A percentile compares a stretch with the other conserved stretches of the same genome.
These are phyloP conservation scores for Rhodotorula sp. DNA, from an alignment of 1,284 basidiomycete species.

Conservation along the genomic window DNA sequence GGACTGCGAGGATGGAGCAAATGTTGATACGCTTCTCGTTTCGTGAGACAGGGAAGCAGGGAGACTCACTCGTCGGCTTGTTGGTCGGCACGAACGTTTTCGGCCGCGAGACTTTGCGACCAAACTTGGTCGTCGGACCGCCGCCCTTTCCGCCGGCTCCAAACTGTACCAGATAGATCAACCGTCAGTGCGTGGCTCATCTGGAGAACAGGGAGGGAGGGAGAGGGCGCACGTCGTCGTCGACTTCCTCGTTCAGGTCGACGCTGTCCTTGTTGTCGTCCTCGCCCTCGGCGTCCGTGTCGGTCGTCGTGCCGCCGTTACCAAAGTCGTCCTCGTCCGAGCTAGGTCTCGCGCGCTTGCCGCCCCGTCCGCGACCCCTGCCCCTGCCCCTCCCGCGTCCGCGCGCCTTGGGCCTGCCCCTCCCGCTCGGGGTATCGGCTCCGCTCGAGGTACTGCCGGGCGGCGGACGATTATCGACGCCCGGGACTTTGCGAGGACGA, in stretches of 20 bases:
- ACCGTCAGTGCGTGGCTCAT: background rate
- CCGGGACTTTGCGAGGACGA: slow-evolving; percentile 36
- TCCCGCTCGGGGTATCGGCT: slow-evolving; percentile 6
- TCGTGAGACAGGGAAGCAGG: background rate
- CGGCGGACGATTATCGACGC: slow-evolving; percentile 20
- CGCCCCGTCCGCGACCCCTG: slow-evolving; percentile 17
- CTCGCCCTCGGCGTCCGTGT: slow-evolving; percentile 12
- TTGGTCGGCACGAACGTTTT: slow-evolving; percentile 37
- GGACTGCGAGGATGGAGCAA: slow-evolving; percentile 5
- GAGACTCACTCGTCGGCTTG: slow-evolving; percentile 33
- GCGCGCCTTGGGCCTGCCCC: slow-evolving; percentile 20
- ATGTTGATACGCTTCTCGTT: background rate
- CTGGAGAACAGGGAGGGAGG: no score
- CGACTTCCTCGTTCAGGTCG: slow-evolving; percentile 35
- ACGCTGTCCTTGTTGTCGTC: slow-evolving; percentile 13
- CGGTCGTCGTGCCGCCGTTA: slow-evolving; percentile 12
- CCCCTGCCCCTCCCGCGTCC: slow-evolving; percentile 18
- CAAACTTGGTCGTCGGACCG: slow-evolving; percentile 35
- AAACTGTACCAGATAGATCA: slow-evolving; percentile 3
- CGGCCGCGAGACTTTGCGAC: slow-evolving; percentile 38
- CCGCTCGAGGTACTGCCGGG: slow-evolving; percentile 1
- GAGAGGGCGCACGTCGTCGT: slow-evolving; percentile 32
- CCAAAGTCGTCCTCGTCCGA: slow-evolving; percentile 34
- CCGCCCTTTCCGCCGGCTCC: slow-evolving; percentile 5
- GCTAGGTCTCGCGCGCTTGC: slow-evolving; percentile 24